Evolutionary conservation across 2,329 filamentous ascomycete genomes (phyloP).

Genomic region (Thelonectria discophora): DNA sequence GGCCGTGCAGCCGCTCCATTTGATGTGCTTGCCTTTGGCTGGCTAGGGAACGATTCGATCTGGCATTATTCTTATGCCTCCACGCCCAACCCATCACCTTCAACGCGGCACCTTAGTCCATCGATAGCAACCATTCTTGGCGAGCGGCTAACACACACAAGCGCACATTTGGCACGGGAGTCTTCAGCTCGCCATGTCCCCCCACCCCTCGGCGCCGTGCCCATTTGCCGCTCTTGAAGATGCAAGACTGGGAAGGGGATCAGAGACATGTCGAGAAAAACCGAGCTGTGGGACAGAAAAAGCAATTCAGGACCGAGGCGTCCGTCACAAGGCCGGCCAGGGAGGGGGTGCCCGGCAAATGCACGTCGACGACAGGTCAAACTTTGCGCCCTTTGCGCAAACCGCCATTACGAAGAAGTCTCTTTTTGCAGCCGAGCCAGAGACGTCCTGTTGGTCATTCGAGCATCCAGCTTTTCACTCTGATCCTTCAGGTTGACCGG

Average conservation of each 20-base stretch:
- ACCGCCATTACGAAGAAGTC: not conserved
- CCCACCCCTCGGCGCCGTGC: not conserved
- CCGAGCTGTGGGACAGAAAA: not conserved
- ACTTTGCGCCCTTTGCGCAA: not conserved
- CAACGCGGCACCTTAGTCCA: slow-evolving; percentile 13
- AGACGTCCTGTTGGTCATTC: slow-evolving; percentile 6
- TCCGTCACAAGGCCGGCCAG: not conserved
- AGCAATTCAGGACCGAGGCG: not conserved
- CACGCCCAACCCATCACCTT: not conserved
- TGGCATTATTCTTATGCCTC: not conserved
- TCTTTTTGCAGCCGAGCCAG: slow-evolving; percentile 4
- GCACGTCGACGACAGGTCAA: slow-evolving; percentile 2
- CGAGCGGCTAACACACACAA: slow-evolving; percentile 16
- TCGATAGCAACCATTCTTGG: slow-evolving; percentile 16
- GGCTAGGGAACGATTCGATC: slow-evolving; percentile 13
- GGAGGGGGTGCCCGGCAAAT: not conserved
- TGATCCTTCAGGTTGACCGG: slow-evolving; percentile 14
- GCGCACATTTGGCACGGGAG: slow-evolving; percentile 10
- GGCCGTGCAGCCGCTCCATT: slow-evolving; percentile 5
- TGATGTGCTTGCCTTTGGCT: not conserved
- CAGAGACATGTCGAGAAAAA: not conserved
- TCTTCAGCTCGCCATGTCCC: slow-evolving; percentile 11
- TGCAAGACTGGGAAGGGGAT: not conserved
- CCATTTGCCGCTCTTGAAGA: not conserved
- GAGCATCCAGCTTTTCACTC: not conserved